Evolutionary conservation across 2,329 filamentous ascomycete species (phyloP).

Genomic region (Pseudogymnoascus sp.): DNA sequence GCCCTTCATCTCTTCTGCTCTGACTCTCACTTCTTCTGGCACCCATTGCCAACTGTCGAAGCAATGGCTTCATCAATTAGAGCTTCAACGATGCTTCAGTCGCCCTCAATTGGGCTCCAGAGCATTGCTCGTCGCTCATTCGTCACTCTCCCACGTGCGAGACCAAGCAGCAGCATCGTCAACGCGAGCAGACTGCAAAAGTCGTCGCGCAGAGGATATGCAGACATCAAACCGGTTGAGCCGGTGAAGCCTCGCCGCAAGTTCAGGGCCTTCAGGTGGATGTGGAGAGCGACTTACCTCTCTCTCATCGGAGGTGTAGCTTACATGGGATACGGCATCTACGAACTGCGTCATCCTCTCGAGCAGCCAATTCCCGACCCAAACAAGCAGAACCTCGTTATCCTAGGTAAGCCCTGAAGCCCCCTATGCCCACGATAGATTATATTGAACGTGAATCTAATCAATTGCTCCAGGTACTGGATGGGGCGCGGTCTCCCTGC

Average conservation of each 20-base stretch:
- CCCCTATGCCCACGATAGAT: background rate
- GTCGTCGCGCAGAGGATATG: conserved; percentile 38
- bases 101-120: conserved; percentile 26
- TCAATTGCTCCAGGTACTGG: conserved; percentile 63
- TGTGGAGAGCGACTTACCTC: conserved; percentile 77
- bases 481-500: conserved; percentile 90
- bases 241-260: conserved; percentile 42
- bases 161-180: conserved; percentile 21
- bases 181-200: conserved; percentile 28
- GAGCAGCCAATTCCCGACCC: conserved; percentile 76
- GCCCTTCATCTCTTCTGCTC: background rate
- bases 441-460: conserved; percentile 11
- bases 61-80: conserved; percentile 27
- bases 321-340: conserved; percentile 74
- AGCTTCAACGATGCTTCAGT: conserved; percentile 26
- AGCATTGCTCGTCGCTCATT: conserved; percentile 24
- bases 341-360: conserved; percentile 69
- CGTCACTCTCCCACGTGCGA: conserved; percentile 23
- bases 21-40: conserved; percentile 8
- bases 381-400: conserved; percentile 90
- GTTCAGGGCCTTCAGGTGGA: conserved; percentile 66
- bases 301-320: conserved; percentile 61
- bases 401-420: conserved; percentile 61
- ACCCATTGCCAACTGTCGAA: conserved; percentile 17
- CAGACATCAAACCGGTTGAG: conserved; percentile 20